Evolutionary conservation across 2,329 filamentous ascomycete species (phyloP), one percentile per base, ranked within the genome.

Genomic region (Beauveria sp.): DNA sequence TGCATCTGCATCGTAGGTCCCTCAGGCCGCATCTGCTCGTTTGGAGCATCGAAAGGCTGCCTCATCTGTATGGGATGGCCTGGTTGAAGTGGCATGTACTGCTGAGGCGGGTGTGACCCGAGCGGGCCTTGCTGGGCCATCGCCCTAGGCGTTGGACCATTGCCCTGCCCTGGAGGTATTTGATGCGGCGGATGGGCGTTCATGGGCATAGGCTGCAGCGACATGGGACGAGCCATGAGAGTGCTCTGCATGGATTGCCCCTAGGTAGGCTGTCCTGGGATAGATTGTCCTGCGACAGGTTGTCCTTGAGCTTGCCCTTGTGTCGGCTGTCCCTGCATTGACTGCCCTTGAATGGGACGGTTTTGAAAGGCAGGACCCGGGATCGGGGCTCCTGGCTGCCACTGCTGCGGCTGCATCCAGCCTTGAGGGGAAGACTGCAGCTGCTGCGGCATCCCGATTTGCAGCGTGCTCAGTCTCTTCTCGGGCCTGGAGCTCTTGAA

Each of bases 401-500:
- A 43, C 52, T 28, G 52, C 52, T 54, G 52, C 22, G 52, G 37
- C 20, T 54, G 55, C n/a, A 26, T 20, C 48, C 62, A 62, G 20
- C 55, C 50, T 18, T 53, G 59, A 8, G 63, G 44, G 3, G 48
- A 30, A 8, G 18, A 28, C 43, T 61, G 63, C 24, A 55, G 59
- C 26, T 50, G 63, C 12, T 55, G 63, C 10, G 51, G 59, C 54
- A 46, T 26, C 10, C 37, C 40, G 10, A 1, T 22, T 9, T 47
- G 61, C 20, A 18, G 14, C 9, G 12, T 5, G 8, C 34, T 34
- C 10, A 34, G n/a, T 5, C 14, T 26, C 8, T 55, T 59, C 3
- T 63, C 55, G 18, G 62, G 55, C 46, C 67, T 68, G 8, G 67
- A 64, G 20, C 63, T 61, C 63, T 69, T 70, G 64, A 70, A 70